phyloP scores from a whole-genome alignment of 2,329 filamentous ascomycete species.

The Colletotrichum cereale region DNA sequence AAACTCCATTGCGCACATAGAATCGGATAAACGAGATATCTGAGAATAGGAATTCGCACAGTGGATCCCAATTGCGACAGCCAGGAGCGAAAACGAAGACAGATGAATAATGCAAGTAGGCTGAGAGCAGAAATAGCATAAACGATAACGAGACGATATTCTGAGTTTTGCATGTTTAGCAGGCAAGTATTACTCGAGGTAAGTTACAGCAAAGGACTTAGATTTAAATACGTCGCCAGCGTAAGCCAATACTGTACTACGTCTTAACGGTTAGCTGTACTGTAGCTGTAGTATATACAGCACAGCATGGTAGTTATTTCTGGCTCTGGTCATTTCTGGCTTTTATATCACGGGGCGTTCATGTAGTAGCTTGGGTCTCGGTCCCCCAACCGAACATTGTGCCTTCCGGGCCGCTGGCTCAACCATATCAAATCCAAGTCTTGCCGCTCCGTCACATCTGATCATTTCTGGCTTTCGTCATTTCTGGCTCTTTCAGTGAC shows the following conservation, averaged over 20 bases:
- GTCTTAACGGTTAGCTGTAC: background rate
- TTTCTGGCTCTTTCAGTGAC: background rate
- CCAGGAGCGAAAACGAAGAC: background rate
- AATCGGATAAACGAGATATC: constrained; percentile 3
- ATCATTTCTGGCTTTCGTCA: background rate
- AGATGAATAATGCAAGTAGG: background rate
- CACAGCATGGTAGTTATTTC: background rate
- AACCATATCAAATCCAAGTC: background rate
- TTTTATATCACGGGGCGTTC: background rate
- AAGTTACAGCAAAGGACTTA: background rate
- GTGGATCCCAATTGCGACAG: background rate
- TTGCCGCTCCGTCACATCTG: background rate
- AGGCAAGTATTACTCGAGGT: background rate
- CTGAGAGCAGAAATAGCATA: constrained; percentile 12
- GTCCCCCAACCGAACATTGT: background rate
- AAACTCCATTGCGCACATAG: constrained; percentile 1
- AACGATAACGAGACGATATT: background rate
- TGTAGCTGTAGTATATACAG: background rate
- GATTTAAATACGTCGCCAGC: background rate
- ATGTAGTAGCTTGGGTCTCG: background rate
- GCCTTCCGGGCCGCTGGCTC: background rate
- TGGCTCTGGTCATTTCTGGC: background rate
- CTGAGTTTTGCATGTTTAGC: background rate
- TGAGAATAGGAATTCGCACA: background rate
- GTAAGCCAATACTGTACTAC: background rate